Evolutionary conservation across 352 stramenopile species (phyloP).

Genomic region (Pythium diclinum): DNA sequence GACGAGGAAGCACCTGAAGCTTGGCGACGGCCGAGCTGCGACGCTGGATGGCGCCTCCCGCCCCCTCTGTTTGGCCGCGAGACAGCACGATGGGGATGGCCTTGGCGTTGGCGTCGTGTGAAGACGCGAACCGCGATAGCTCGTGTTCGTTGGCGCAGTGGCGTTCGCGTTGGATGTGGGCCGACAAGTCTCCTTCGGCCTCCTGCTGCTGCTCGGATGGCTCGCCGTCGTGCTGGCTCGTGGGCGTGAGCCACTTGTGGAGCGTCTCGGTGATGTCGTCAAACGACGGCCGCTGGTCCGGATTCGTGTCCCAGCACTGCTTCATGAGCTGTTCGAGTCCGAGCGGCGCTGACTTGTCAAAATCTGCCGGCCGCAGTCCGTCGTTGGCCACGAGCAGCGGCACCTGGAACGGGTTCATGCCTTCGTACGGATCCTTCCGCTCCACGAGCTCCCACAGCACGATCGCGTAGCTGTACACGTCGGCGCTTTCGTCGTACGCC

Average conservation of each 20-base stretch:
- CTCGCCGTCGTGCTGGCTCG: conserved; percentile 15
- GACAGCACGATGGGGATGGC: conserved; percentile 61
- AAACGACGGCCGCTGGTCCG: conserved; percentile 64
- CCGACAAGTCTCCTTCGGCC: conserved; percentile 41
- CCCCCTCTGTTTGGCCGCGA: conserved; percentile 19
- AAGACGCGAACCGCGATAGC: conserved; percentile 59
- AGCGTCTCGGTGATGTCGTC: conserved; percentile 57
- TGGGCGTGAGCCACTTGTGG: conserved; percentile 45
- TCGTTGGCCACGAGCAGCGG: conserved; percentile 70
- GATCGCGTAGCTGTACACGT: conserved; percentile 76
- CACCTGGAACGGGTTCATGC: conserved; percentile 75
- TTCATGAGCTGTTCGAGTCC: conserved; percentile 69
- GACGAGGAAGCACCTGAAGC: conserved; percentile 2
- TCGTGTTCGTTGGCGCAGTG: conserved; percentile 40
- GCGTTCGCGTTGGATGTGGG: conserved; percentile 52
- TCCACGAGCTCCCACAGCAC: conserved; percentile 77
- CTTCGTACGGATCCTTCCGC: conserved; percentile 67
- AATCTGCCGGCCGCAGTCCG: conserved; percentile 48
- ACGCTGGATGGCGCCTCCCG: background rate
- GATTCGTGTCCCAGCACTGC: conserved; percentile 70
- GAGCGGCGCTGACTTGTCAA: conserved; percentile 46
- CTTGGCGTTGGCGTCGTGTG: conserved; percentile 56
- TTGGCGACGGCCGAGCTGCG: conserved; percentile 10
- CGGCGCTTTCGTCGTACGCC: conserved; percentile 68
- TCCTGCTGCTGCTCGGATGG: conserved; percentile 9